Evolutionary conservation across 2,329 filamentous ascomycete genomes (phyloP), one percentile per base, ranked within the genome.

Genomic region (Penicillium sp.): DNA sequence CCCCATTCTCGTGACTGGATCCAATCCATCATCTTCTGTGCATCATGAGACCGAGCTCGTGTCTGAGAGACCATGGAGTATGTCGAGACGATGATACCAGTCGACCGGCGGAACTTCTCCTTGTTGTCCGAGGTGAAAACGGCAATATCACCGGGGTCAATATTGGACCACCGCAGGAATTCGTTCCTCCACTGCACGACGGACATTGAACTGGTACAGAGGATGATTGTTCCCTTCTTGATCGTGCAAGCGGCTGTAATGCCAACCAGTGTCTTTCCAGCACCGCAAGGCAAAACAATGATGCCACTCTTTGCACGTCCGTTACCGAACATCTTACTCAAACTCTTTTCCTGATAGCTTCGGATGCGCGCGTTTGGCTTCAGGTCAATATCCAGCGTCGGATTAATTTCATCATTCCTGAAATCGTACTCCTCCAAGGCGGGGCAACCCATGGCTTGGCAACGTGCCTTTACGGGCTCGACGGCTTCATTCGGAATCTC

Each of bases 261-360:
- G n/a, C 95, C 95, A 17, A 99, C 95, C 46, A 99, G 81, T 1
- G 95, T 99, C 82, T 99, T 99, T 63, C 95, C 95, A 19, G 95
- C 95, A 69, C 95, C 95, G 75, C 95, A 99, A 19, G 95, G 95
- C 69, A 99, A 79, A 60, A 99, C 95, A 63, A 99, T 99, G 68
- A 99, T 96, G 61, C 95, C 95, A 77, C 93, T 97, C 81, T 97
- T 95, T 15, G 95, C 95, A 78, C 95, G 90, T 54, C 94, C 94
- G 73, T 99, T 99, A 73, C 95, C 94, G 75, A 99, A 99, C 95
- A 99, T 99, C 78, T 99, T 99, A 81, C 92, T 96, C 9, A 99
- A 83, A 67, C 93, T 96, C 80, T 97, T 96, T 77, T 99, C 95
- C 75, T 99, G 95, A 70, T 99, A 99, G 81, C 86, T 89, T 75